Conservation (phyloP, 1,284 basidiomycete species). For the Tilletia walkeri region DNA sequence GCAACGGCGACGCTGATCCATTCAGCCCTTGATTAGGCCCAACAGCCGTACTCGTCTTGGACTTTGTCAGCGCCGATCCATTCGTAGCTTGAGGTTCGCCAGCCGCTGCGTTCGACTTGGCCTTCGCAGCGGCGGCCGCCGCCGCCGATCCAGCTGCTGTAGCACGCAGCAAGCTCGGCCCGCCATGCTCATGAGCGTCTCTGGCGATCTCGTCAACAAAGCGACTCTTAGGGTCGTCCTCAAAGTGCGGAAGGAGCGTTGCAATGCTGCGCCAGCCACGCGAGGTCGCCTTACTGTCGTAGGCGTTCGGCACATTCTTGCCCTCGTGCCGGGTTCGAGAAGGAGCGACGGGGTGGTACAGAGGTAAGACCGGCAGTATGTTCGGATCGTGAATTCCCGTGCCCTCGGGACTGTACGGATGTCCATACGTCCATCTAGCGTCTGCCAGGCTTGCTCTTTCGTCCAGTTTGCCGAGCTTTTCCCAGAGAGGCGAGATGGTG, state of each 20-base stretch:
- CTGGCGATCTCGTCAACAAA: slow-evolving; percentile 50
- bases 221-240: slow-evolving; percentile 53
- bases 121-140: background rate
- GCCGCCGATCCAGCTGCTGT: background rate
- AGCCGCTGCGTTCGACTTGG: too few species aligned
- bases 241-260: slow-evolving; percentile 52
- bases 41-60: too few species aligned
- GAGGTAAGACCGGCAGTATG: background rate
- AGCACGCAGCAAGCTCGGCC: background rate
- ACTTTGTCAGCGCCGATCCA: too few species aligned
- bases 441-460: background rate
- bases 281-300: background rate
- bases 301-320: background rate
- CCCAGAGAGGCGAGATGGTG: slow-evolving; percentile 5
- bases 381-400: slow-evolving; percentile 9
- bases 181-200: slow-evolving; percentile 47
- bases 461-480: slow-evolving; percentile 12
- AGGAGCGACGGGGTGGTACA: background rate
- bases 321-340: background rate
- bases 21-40: too few species aligned
- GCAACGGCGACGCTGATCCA: too few species aligned
- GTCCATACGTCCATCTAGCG: slow-evolving; percentile 45
- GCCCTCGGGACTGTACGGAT: slow-evolving; percentile 43
- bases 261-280: slow-evolving; percentile 31
- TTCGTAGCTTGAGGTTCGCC: too few species aligned